Conservation (phyloP, 257 asterid species). For the Scutellaria barbata region DNA sequence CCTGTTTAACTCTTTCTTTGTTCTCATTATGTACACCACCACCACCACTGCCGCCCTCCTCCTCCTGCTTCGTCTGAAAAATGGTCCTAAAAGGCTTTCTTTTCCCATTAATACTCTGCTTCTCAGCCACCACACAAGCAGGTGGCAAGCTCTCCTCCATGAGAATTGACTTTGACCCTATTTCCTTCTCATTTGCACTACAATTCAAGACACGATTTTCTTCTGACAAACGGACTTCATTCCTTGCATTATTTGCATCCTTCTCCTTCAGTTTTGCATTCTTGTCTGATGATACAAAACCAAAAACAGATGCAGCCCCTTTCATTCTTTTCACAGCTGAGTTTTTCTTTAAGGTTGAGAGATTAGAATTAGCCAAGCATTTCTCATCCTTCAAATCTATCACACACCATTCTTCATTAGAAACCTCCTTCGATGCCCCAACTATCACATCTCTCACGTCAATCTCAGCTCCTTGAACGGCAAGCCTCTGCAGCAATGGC, state of each 20-base stretch:
- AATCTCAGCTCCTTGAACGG: constrained; percentile 94
- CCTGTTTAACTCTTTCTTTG: constrained; percentile 40
- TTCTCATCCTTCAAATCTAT: constrained; percentile 77
- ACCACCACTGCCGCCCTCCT: constrained; percentile 19
- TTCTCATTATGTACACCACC: constrained; percentile 37
- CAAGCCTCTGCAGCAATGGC: constrained; percentile 87
- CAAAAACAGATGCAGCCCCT: constrained; percentile 61
- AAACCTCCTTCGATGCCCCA: constrained; percentile 47
- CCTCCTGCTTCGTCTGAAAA: constrained; percentile 44
- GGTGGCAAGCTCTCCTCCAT: constrained; percentile 37
- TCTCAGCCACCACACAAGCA: constrained; percentile 14
- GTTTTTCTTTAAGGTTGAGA: constrained; percentile 41
- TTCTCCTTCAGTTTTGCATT: constrained; percentile 47
- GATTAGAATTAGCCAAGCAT: constrained; percentile 34
- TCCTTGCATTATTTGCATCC: not conserved
- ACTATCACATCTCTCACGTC: constrained; percentile 69
- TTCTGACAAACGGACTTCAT: constrained; percentile 36
- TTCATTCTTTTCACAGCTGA: constrained; percentile 49
- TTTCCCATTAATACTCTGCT: constrained; percentile 41
- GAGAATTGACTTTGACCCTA: constrained; percentile 38
- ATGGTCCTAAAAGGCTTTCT: constrained; percentile 49
- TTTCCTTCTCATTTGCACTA: constrained; percentile 24
- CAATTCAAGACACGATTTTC: constrained; percentile 46
- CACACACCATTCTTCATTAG: constrained; percentile 80
- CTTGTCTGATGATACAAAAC: constrained; percentile 51